phyloP scores from a whole-genome alignment of 345 rosid species.

The Euphorbia tirucalli region DNA sequence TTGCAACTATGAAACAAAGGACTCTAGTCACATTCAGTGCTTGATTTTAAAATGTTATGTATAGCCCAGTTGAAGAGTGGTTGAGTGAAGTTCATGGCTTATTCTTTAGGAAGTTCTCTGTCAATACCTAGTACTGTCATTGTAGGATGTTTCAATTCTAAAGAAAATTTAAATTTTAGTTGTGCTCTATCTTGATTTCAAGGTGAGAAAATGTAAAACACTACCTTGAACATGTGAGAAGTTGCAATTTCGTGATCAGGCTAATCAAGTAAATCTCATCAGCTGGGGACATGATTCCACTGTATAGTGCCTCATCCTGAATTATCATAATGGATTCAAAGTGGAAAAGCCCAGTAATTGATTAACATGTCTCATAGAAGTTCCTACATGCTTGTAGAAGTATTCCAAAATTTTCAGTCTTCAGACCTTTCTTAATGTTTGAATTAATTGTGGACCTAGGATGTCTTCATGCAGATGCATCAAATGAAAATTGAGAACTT shows the following conservation, averaged over 20 bases:
- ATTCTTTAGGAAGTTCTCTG: background rate
- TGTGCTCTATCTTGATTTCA: conserved; percentile 1
- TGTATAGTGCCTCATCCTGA: background rate
- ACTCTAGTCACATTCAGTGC: background rate
- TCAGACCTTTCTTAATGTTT: no score
- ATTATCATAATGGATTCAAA: background rate
- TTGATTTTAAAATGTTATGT: background rate
- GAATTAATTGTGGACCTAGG: background rate
- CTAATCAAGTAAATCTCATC: background rate
- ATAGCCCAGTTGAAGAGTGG: no score
- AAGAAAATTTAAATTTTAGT: no score
- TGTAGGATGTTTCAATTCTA: no score
- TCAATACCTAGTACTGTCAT: background rate
- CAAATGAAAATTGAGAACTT: background rate
- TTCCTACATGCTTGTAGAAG: no score
- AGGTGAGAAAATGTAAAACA: no score
- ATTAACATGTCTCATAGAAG: no score
- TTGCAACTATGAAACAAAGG: background rate
- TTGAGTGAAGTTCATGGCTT: no score
- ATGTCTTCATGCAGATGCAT: background rate
- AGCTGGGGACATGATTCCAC: background rate
- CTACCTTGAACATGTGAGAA: background rate
- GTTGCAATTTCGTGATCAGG: background rate
- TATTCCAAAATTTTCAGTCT: no score
- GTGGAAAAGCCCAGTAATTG: no score